Base-by-base conservation (phyloP, 768 basidiomycete genomes). In the Strobilomyces confusus region DNA sequence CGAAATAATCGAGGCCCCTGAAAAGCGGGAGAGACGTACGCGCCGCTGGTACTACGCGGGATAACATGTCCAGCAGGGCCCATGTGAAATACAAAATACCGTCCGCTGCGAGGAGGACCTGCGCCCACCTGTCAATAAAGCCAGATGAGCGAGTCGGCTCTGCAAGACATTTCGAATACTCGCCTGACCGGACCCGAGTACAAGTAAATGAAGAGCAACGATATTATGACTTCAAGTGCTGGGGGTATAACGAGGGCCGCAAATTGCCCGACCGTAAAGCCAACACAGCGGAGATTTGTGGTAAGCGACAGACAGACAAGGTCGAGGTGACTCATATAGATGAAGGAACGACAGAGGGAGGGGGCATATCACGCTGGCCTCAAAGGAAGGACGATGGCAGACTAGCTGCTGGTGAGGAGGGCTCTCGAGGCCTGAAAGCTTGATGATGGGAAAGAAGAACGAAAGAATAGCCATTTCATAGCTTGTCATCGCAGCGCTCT, bases 231-330 rank as follows among this genome's bases (percentile, higher is more conserved):
- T 68, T 89, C 87, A 48, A 89, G 63, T 37, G 70, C 79, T 17
- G 83, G 76, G 29, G 87, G 87, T 55, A 89, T 76, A 57, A 88
- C 68, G 50, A 89, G 69, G 37, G 78, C 60, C 33, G 71, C 67
- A 49, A 73, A 75, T 69, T 89, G 69, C 23, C 72, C 58, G 44
- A 54, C 62, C 48, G 75, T 72, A 52, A 86, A 75, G 41, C 77
- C 74, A 56, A 78, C 68, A 65, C 89, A 92, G 55, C 89, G 89
- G 57, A 92, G 80, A 57, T 82, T 86, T 37, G 85, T 70, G 53
- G 83, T 80, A 34, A 80, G 72, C 29, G 89, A 90, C 56, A 91
- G 73, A 70, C 89, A 92, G 62, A 82, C 36, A 54, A 77, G 75
- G 72, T 69, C 75, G 78, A 78, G 79, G 69, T 71, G 73, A 55